Base-by-base conservation (phyloP, 2,329 filamentous ascomycete species). In the Penicillium capsulatum region DNA sequence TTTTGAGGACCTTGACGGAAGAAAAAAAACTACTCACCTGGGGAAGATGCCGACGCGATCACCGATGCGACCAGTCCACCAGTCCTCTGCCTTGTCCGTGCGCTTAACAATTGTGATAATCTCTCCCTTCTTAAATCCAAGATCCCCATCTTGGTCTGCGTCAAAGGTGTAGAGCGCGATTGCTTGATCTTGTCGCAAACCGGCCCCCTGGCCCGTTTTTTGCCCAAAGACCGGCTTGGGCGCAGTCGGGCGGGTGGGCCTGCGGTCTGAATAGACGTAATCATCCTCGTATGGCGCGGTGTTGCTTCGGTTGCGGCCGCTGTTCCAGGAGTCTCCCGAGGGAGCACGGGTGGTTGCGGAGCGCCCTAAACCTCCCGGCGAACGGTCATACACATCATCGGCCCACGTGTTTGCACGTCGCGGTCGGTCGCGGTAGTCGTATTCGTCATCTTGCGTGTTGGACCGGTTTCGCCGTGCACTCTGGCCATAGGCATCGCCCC, bases 71-170 rank as follows among this genome's bases (percentile, higher is more conserved):
- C 92, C 92, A 13, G 91, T 97, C 92, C 91, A 97, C 91, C 91
- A 97, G 64, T 97, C 91, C 41, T 89, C 90, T 42, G 87, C 85
- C 54, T 85, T 96, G 3, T 97, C 87, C 4, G 91, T 97, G 66
- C 86, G 85, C 73, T 98, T 96, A 41, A 94, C 65, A 42, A 98
- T 89, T 1, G 89, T 96, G 51, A 98, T 96, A 40, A 97, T 67
- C 19, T 98, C 92, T 14, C 92, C 92, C 74, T 98, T 98, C 72
- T 94, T 95, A 69, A 98, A 98, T 0, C 84, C 87, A 40, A 97
- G 65, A 63, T 98, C 91, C 3, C 91, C 91, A 0, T 88, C 81
- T 65, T 96, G 90, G 57, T 95, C 91, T 0, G 89, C 83, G 48
- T 97, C 91, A 60, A 98, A 98, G 2, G 86, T 95, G 67, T 86